phyloP scores from a whole-genome alignment of 2,329 filamentous ascomycete genomes.

The Sporothrix euskadiensis region DNA sequence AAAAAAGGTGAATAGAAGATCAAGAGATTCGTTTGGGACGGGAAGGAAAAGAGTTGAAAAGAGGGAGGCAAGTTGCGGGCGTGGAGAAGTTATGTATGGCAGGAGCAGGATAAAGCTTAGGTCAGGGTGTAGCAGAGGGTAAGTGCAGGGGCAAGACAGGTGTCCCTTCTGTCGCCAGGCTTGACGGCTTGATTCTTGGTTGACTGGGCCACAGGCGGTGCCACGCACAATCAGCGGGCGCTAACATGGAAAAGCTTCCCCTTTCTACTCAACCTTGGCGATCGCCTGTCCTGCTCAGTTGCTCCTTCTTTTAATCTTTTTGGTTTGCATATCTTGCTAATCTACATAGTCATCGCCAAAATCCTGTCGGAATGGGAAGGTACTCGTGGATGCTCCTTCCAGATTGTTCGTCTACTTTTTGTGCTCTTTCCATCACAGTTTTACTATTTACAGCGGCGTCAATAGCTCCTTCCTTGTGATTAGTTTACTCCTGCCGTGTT shows the following conservation, averaged over 20 bases:
- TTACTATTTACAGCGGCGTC: not conserved
- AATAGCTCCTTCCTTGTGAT: slow-evolving; percentile 16
- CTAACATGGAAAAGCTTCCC: slow-evolving; percentile 17
- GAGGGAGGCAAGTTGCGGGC: slow-evolving; percentile 7
- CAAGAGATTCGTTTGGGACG: slow-evolving; percentile 5
- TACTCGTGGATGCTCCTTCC: not conserved
- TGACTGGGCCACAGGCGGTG: slow-evolving; percentile 16
- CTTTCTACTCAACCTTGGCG: slow-evolving; percentile 1
- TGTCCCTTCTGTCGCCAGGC: slow-evolving; percentile 26
- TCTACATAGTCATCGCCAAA: not conserved
- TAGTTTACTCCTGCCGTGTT: not conserved
- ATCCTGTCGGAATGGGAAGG: not conserved
- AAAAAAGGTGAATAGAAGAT: slow-evolving; percentile 5
- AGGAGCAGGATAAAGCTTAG: not conserved
- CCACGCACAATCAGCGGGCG: slow-evolving; percentile 6
- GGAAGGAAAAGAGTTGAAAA: not conserved
- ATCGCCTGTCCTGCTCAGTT: not conserved
- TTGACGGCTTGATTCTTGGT: not conserved
- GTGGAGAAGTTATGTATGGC: slow-evolving; percentile 1
- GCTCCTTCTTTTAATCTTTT: not conserved
- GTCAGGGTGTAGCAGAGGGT: not conserved
- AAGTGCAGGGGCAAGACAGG: slow-evolving; percentile 21
- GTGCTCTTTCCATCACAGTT: not conserved
- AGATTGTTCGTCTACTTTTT: not conserved
- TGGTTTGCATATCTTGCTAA: not conserved